Percentiles rank a stretch among this genome's conserved stretches.
These are phyloP conservation scores for Penicillium sp. DNA, from an alignment of 2,329 filamentous ascomycete genomes.

Conservation along the genomic window DNA sequence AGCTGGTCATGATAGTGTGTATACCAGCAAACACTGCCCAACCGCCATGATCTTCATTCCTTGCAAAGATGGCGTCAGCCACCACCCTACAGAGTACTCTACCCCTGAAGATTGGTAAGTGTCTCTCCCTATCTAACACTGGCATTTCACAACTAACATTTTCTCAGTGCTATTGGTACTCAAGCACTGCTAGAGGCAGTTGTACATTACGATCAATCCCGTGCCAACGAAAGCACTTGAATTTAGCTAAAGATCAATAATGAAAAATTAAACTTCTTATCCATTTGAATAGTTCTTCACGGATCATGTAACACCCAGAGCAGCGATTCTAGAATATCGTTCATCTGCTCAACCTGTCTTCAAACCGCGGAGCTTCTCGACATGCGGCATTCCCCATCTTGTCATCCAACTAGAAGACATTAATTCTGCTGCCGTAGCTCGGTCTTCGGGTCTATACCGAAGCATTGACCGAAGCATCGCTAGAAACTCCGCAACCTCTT, in stretches of 20 bases:
- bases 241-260: not conserved
- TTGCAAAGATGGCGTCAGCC: conserved; percentile 61
- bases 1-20: conserved; percentile 65
- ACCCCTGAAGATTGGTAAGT: conserved; percentile 49
- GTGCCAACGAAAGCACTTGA: not conserved
- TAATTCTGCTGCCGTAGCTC: too few species aligned
- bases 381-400: too few species aligned
- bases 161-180: conserved; percentile 31
- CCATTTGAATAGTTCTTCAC: too few species aligned
- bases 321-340: not conserved
- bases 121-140: not conserved
- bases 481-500: too few species aligned
- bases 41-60: conserved; percentile 69
- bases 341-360: too few species aligned
- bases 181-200: conserved; percentile 58
- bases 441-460: too few species aligned
- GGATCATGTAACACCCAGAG: too few species aligned
- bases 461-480: too few species aligned
- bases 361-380: not conserved
- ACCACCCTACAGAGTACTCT: conserved; percentile 63
- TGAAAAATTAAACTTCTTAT: not conserved
- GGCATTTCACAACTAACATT: not conserved
- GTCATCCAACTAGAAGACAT: too few species aligned
- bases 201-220: conserved; percentile 31
- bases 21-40: conserved; percentile 58